Evolutionary conservation across 768 basidiomycete genomes (phyloP).

Genomic region (Mycena pura): DNA sequence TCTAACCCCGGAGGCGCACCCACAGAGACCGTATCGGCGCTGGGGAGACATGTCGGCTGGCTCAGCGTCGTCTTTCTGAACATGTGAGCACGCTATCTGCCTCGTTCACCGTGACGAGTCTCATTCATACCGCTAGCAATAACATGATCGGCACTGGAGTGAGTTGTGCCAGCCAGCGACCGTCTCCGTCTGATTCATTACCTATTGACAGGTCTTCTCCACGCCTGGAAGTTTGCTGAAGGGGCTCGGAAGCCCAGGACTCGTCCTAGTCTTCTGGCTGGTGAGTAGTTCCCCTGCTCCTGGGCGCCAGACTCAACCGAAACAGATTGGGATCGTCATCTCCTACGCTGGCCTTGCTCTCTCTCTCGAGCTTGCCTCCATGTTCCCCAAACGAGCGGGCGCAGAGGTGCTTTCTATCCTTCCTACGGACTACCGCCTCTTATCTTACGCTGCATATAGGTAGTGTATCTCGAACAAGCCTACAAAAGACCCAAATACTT

Average conservation of each 20-base stretch:
- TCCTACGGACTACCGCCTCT: slow-evolving; percentile 38
- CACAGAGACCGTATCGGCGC: slow-evolving; percentile 9
- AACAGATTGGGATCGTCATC: slow-evolving; percentile 8
- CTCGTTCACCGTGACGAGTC: neutral
- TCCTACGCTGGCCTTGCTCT: slow-evolving; percentile 40
- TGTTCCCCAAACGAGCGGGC: slow-evolving; percentile 57
- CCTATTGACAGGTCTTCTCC: neutral
- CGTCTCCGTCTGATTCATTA: neutral
- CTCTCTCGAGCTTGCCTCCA: slow-evolving; percentile 53
- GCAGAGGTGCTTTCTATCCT: slow-evolving; percentile 48
- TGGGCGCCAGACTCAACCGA: neutral
- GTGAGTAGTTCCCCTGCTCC: slow-evolving; percentile 25
- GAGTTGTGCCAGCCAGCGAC: slow-evolving; percentile 40
- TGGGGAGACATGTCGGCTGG: slow-evolving; percentile 13
- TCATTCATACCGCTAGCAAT: slow-evolving; percentile 21
- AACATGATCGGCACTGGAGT: slow-evolving; percentile 49
- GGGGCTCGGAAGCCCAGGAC: slow-evolving; percentile 45
- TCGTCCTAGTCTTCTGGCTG: slow-evolving; percentile 50
- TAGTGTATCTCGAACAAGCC: slow-evolving; percentile 37
- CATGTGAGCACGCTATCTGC: neutral
- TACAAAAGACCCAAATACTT: slow-evolving; percentile 51
- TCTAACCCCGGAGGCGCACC: slow-evolving; percentile 20
- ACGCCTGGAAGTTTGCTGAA: slow-evolving; percentile 43
- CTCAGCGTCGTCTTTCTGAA: slow-evolving; percentile 14
- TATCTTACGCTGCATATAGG: slow-evolving; percentile 12